Evolutionary conservation across 306 rosid genomes (phyloP).

Genomic region (Trichosanthes truncata): DNA sequence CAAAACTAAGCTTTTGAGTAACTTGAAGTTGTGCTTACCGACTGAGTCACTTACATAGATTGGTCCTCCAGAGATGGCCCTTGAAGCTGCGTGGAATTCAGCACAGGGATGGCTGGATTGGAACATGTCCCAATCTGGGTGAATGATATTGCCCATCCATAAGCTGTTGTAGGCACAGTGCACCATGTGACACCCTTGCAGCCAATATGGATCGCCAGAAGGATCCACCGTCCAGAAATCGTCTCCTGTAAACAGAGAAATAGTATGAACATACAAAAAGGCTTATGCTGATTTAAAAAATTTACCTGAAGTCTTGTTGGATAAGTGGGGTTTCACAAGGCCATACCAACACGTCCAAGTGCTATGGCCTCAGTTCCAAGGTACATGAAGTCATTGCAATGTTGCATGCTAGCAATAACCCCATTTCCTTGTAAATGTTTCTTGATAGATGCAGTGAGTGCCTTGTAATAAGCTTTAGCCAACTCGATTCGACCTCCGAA

Average conservation of each 20-base stretch:
- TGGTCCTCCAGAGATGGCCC: conserved; percentile 80
- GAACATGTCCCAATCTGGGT: conserved; percentile 89
- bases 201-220: conserved; percentile 63
- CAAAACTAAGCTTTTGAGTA: conserved; percentile 49
- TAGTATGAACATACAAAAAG: background rate
- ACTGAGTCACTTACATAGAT: conserved; percentile 57
- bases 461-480: conserved; percentile 49
- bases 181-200: conserved; percentile 81
- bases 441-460: conserved; percentile 44
- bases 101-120: conserved; percentile 62
- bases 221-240: conserved; percentile 68
- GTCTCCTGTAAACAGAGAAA: conserved; percentile 32
- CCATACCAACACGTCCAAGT: conserved; percentile 62
- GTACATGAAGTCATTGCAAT: conserved; percentile 73
- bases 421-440: conserved; percentile 74
- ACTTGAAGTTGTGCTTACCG: conserved; percentile 58
- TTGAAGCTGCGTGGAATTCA: conserved; percentile 55
- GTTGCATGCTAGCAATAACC: conserved; percentile 75
- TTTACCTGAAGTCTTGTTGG: background rate
- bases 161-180: conserved; percentile 71
- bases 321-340: background rate
- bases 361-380: conserved; percentile 69
- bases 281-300: background rate
- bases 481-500: conserved; percentile 61
- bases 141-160: conserved; percentile 79